These are phyloP conservation scores for Mycena latifolia DNA, from an alignment of 768 basidiomycete species.

Conservation along the genomic window DNA sequence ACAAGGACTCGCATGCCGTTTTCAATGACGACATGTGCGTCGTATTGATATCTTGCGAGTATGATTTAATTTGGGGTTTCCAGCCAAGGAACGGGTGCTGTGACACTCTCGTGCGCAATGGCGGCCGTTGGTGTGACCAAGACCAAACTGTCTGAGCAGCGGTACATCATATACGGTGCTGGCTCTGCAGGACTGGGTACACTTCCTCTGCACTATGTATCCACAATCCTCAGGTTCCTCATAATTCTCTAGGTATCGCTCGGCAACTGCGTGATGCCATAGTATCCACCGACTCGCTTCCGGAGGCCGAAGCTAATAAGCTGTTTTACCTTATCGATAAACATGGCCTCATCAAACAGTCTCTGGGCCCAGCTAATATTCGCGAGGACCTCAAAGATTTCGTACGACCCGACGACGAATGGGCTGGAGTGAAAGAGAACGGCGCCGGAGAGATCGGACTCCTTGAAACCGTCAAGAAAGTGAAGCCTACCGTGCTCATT, in stretches of 20 bases:
- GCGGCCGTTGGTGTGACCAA: conserved; percentile 77
- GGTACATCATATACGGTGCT: conserved; percentile 83
- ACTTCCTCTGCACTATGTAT: neutral
- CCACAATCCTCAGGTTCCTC: neutral
- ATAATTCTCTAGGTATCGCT: conserved; percentile 56
- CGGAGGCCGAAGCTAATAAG: conserved; percentile 68
- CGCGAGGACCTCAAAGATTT: conserved; percentile 66
- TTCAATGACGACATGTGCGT: conserved; percentile 90
- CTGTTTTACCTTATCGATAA: conserved; percentile 83
- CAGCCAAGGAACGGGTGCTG: conserved; percentile 83
- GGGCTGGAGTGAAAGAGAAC: conserved; percentile 54
- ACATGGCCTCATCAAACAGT: conserved; percentile 70
- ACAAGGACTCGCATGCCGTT: conserved; percentile 71
- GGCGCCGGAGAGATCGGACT: conserved; percentile 61
- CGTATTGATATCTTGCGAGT: neutral
- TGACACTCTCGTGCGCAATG: conserved; percentile 78
- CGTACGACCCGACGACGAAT: conserved; percentile 68
- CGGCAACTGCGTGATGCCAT: conserved; percentile 84
- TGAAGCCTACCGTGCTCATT: conserved; percentile 86
- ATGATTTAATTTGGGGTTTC: neutral
- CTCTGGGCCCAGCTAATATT: conserved; percentile 55
- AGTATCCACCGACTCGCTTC: conserved; percentile 63
- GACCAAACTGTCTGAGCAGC: conserved; percentile 75
- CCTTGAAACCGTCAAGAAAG: conserved; percentile 76
- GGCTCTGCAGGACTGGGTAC: conserved; percentile 84